These are phyloP conservation scores for Alternaria burnsii DNA, from an alignment of 2,329 filamentous ascomycete species.

Conservation along the genomic window DNA sequence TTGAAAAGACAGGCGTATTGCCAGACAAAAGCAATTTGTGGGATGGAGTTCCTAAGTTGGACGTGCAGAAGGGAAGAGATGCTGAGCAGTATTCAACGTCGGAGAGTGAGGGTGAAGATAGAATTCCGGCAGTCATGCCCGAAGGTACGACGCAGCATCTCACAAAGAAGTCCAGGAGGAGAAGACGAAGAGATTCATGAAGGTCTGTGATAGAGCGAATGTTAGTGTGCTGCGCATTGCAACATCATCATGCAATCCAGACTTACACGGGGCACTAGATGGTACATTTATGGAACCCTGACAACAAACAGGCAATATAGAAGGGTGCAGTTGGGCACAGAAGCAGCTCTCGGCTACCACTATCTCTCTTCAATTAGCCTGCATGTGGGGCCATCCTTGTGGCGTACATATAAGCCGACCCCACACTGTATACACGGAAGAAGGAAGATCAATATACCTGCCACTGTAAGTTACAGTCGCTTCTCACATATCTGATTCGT, in stretches of 20 bases:
- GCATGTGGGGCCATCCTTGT: slow-evolving; percentile 12
- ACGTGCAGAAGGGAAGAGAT: neutral
- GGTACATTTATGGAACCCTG: too few species aligned
- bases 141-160: neutral
- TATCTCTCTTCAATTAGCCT: neutral
- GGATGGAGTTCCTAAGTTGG: neutral
- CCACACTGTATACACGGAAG: slow-evolving; percentile 4
- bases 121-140: neutral
- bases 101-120: neutral
- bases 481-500: neutral
- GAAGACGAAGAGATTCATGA: neutral
- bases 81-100: neutral
- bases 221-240: neutral
- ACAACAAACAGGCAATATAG: neutral
- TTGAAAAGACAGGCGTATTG: neutral
- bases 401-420: slow-evolving; percentile 1
- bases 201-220: neutral
- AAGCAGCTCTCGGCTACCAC: neutral
- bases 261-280: too few species aligned
- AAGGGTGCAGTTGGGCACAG: neutral
- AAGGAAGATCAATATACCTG: neutral
- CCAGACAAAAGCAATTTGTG: neutral
- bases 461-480: neutral
- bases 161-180: neutral
- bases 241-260: neutral